Conservation (phyloP, 768 basidiomycete species). For the Crucibulum laeve region DNA sequence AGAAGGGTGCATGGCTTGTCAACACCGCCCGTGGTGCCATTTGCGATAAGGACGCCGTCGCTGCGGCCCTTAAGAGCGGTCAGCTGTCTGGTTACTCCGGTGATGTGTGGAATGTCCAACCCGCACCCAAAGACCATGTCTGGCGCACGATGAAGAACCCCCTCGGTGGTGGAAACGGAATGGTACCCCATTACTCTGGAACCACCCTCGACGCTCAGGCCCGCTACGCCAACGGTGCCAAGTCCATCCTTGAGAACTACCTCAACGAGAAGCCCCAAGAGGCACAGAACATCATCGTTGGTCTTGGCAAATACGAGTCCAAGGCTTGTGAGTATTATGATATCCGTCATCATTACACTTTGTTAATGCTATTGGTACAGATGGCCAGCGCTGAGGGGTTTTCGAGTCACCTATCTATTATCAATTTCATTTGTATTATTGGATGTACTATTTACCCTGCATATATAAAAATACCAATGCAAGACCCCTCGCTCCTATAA, state of each 20-base stretch:
- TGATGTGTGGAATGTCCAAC: constrained; percentile 87
- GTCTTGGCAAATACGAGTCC: constrained; percentile 43
- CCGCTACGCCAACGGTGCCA: constrained; percentile 75
- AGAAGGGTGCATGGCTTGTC: constrained; percentile 89
- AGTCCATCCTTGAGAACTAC: constrained; percentile 71
- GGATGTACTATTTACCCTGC: not conserved
- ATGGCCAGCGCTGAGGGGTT: constrained; percentile 43
- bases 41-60: constrained; percentile 79
- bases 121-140: constrained; percentile 80
- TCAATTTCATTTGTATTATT: not conserved
- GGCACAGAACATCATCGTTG: constrained; percentile 78
- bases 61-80: constrained; percentile 70
- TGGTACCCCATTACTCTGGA: constrained; percentile 85
- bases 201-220: constrained; percentile 88
- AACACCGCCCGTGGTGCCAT: constrained; percentile 94
- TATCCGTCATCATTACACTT: not conserved
- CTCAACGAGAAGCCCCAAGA: constrained; percentile 61
- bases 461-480: too few species aligned
- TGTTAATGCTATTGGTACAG: constrained; percentile 19
- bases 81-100: constrained; percentile 62
- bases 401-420: not conserved
- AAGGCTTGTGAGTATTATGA: constrained; percentile 33
- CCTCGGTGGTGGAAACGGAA: constrained; percentile 82
- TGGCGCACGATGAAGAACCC: constrained; percentile 84
- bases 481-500: too few species aligned